These are phyloP conservation scores for Phytophthora quininea DNA, from an alignment of 352 stramenopile species.

Conservation along the genomic window DNA sequence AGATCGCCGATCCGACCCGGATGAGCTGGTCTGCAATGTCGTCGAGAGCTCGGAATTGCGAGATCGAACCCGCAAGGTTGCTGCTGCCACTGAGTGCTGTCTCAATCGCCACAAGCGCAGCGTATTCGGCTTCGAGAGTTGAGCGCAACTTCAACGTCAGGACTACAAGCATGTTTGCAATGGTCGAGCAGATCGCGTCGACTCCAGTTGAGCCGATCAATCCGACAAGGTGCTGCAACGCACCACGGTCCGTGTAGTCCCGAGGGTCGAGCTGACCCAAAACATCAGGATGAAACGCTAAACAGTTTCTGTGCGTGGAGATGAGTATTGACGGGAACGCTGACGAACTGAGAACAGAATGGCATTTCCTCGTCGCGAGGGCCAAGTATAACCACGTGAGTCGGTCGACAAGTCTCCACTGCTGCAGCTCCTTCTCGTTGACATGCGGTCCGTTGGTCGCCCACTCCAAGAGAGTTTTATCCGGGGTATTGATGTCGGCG, in stretches of 20 bases:
- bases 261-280: conserved; percentile 21
- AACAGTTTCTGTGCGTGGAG: conserved; percentile 28
- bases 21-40: conserved; percentile 31
- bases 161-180: conserved; percentile 28
- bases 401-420: conserved; percentile 30
- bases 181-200: conserved; percentile 18
- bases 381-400: conserved; percentile 30
- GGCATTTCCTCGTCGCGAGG: conserved; percentile 23
- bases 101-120: conserved; percentile 29
- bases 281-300: conserved; percentile 9
- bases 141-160: conserved; percentile 30
- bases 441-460: conserved; percentile 1
- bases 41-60: conserved; percentile 29
- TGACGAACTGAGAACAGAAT: conserved; percentile 3
- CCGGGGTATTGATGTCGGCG: conserved; percentile 15
- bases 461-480: conserved; percentile 30
- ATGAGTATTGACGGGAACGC: conserved; percentile 10
- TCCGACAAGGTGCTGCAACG: conserved; percentile 14
- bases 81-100: conserved; percentile 17
- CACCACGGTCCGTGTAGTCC: conserved; percentile 21
- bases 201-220: conserved; percentile 24
- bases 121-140: conserved; percentile 33
- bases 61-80: conserved; percentile 8
- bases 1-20: conserved; percentile 37
- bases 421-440: conserved; percentile 21